Evolutionary conservation across 2,329 filamentous ascomycete species (phyloP).

Genomic region (Alternaria angustiovoidea): DNA sequence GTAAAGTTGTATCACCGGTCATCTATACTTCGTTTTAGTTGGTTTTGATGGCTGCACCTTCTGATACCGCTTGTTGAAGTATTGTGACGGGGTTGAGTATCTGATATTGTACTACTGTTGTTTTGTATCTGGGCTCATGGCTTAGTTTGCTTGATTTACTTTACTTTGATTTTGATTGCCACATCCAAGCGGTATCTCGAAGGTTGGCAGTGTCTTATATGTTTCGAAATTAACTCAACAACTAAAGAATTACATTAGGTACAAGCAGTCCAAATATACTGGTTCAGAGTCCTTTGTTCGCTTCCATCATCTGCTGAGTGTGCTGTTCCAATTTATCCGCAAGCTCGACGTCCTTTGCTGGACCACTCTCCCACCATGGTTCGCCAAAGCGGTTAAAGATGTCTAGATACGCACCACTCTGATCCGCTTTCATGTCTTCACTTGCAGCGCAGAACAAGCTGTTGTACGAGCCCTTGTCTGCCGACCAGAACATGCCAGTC

Average conservation of each 20-base stretch:
- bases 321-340: slow-evolving; percentile 16
- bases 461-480: slow-evolving; percentile 13
- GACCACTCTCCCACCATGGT: slow-evolving; percentile 15
- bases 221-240: not conserved
- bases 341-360: slow-evolving; percentile 8
- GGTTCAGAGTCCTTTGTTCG: not conserved
- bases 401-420: slow-evolving; percentile 13
- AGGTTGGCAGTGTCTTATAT: not conserved
- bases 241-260: not conserved
- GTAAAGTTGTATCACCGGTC: not conserved
- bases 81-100: too few relatives aligned
- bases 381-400: slow-evolving; percentile 8
- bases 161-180: not conserved
- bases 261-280: not conserved
- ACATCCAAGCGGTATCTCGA: not conserved
- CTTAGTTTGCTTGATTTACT: not conserved
- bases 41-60: not conserved
- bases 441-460: slow-evolving; percentile 16
- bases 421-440: slow-evolving; percentile 5
- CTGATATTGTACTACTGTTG: too few relatives aligned
- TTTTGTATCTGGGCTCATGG: not conserved
- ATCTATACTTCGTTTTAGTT: too few relatives aligned
- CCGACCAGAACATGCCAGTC: slow-evolving; percentile 1
- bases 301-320: slow-evolving; percentile 11
- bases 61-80: too few relatives aligned